Evolutionary conservation across 2,329 filamentous ascomycete species (phyloP), one percentile per base, ranked within the genome.

Genomic region (Cladobotryum protrusum): DNA sequence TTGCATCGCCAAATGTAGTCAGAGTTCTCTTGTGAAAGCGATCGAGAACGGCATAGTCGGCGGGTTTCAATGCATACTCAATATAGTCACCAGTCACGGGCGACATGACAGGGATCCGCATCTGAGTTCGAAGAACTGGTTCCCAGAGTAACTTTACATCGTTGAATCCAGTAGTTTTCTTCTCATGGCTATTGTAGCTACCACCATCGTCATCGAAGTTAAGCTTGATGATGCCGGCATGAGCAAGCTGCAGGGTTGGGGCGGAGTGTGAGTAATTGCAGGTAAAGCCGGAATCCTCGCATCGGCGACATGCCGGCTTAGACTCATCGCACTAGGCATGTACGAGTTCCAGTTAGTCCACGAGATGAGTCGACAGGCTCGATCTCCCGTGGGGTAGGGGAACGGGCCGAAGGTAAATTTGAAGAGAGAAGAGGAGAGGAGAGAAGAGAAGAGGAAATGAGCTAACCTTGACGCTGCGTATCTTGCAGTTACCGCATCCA

Each of bases 401-500:
- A 43, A 17, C 34, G 35, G 12, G 6, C 35, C 14, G 12, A n/a
- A 20, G n/a, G 33, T 20, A 9, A 43, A 32, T 34, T 17, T 34
- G 20, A 11, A 15, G n/a, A 4, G 9, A 9, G 9, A 17, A 1
- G 41, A 39, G 8, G 18, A 17, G 13, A 17, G 5, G 19, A 14
- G 24, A 15, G 33, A 19, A 40, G 37, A 11, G n/a, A 6, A 29
- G 15, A 17, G n/a, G 34, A 13, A 15, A 4, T 14, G 39, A 12
- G n/a, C 63, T 59, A 63, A 72, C 74, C 64, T 78, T 79, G 44
- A 78, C 68, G 41, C 72, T 65, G 46, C 75, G 66, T 29, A 78
- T 56, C 58, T 78, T 79, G 61, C 78, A 81, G 54, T 79, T 80
- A 3, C 69, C 69, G 57, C 77, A 81, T 4, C 77, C 76, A 11